phyloP scores from a whole-genome alignment of 2,329 filamentous ascomycete species.

The Neonectria magnoliae region DNA sequence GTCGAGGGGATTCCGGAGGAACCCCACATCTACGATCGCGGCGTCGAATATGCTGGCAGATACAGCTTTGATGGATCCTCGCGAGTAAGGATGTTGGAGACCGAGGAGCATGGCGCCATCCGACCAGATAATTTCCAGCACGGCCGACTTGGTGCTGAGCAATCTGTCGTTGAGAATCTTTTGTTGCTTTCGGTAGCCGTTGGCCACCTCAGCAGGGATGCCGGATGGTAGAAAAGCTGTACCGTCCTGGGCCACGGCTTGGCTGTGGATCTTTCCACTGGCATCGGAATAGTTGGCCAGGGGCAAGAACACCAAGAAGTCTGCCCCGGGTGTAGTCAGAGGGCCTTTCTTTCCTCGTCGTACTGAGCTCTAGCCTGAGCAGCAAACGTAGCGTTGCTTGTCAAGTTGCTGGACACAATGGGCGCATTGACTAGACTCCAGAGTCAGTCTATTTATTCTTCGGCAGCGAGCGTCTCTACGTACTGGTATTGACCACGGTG shows the following conservation, averaged over 20 bases:
- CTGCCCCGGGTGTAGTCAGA: constrained; percentile 23
- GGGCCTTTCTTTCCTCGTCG: constrained; percentile 23
- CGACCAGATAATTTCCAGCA: constrained; percentile 32
- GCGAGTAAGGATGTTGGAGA: constrained; percentile 37
- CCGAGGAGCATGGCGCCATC: constrained; percentile 28
- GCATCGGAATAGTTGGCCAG: constrained; percentile 24
- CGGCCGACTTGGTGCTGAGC: constrained; percentile 18
- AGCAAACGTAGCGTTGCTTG: constrained; percentile 30
- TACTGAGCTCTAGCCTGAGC: constrained; percentile 25
- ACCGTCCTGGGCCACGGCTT: constrained; percentile 22
- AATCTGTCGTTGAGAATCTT: constrained; percentile 28
- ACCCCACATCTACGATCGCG: constrained; percentile 24
- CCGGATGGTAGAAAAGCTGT: constrained; percentile 19
- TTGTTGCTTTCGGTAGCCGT: constrained; percentile 32
- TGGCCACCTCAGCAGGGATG: constrained; percentile 22
- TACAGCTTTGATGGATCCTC: constrained; percentile 31
- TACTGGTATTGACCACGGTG: constrained; percentile 12
- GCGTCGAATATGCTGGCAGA: constrained; percentile 31
- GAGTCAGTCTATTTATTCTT: too few relatives aligned
- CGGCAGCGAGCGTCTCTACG: too few relatives aligned
- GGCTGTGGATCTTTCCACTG: constrained; percentile 14
- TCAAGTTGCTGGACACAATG: constrained; percentile 19
- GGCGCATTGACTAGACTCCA: constrained; percentile 23
- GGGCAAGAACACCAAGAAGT: constrained; percentile 32
- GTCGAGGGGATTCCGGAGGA: constrained; percentile 33